Evolutionary conservation across 2,329 filamentous ascomycete species (phyloP).

Genomic region (Allantophomopsis cytisporea): DNA sequence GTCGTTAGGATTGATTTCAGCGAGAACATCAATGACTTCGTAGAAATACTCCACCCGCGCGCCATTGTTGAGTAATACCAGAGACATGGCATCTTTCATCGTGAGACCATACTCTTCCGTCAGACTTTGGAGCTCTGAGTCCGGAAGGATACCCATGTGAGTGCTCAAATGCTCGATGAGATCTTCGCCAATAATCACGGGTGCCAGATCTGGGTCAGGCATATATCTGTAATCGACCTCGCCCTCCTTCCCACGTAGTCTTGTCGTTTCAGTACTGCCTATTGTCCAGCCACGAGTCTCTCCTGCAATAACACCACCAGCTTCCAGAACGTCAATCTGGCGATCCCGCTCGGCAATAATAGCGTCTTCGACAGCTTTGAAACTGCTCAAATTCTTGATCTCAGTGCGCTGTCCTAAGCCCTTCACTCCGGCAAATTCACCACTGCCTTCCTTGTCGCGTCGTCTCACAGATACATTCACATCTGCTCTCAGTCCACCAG

Average conservation of each 20-base stretch:
- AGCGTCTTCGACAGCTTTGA: slow-evolving; percentile 90
- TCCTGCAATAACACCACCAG: slow-evolving; percentile 60
- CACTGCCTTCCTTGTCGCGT: slow-evolving; percentile 21
- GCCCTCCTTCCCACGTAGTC: slow-evolving; percentile 83
- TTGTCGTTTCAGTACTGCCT: slow-evolving; percentile 67
- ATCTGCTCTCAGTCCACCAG: slow-evolving; percentile 80
- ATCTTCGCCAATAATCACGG: slow-evolving; percentile 60
- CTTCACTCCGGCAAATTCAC: slow-evolving; percentile 40
- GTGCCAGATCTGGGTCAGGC: slow-evolving; percentile 84
- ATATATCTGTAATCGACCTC: slow-evolving; percentile 98
- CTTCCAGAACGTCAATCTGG: slow-evolving; percentile 69
- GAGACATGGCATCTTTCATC: slow-evolving; percentile 68
- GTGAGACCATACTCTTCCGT: slow-evolving; percentile 53
- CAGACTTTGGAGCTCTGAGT: slow-evolving; percentile 51
- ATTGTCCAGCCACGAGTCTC: slow-evolving; percentile 92
- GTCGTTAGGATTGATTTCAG: neutral
- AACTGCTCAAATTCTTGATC: slow-evolving; percentile 93
- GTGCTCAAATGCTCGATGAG: slow-evolving; percentile 49
- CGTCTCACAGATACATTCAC: slow-evolving; percentile 83
- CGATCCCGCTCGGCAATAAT: slow-evolving; percentile 83
- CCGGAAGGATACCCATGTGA: slow-evolving; percentile 59
- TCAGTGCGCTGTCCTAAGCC: slow-evolving; percentile 79
- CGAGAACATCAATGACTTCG: slow-evolving; percentile 36
- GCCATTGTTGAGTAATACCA: slow-evolving; percentile 67
- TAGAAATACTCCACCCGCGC: slow-evolving; percentile 74